Percentiles rank a stretch among this genome's conserved stretches.
Evolutionary conservation across 106 monocot species (phyloP).

Genomic region (Chionographis japonica): DNA sequence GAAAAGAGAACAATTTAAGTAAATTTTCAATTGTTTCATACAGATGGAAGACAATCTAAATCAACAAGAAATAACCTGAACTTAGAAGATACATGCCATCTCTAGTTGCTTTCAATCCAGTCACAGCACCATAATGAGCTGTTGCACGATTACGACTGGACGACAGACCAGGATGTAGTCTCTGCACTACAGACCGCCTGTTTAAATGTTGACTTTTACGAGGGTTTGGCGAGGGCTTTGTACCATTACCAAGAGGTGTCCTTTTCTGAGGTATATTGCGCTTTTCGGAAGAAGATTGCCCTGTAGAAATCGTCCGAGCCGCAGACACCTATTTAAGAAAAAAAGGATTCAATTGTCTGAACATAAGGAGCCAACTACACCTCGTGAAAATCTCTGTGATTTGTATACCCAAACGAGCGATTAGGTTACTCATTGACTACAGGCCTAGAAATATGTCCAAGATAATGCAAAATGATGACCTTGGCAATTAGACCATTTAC

Average conservation of each 20-base stretch:
- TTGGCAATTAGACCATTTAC: no score
- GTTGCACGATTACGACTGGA: constrained; percentile 72
- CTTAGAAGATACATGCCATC: constrained; percentile 98
- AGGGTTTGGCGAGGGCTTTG: constrained; percentile 20
- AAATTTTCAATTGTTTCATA: background rate
- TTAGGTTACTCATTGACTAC: no score
- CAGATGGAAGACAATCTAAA: background rate
- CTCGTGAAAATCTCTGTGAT: no score
- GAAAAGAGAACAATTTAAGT: no score
- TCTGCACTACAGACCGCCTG: constrained; percentile 28
- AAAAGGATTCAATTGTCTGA: background rate
- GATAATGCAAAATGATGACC: no score
- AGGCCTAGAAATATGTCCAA: background rate
- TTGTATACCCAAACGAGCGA: no score
- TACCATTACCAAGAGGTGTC: constrained; percentile 21
- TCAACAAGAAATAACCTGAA: constrained; percentile 41
- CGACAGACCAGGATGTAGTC: constrained; percentile 80
- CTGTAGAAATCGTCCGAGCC: constrained; percentile 10
- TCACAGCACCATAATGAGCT: constrained; percentile 95
- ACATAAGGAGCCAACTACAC: background rate
- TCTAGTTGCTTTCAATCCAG: constrained; percentile 75
- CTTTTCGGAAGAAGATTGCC: constrained; percentile 23
- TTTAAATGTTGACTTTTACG: constrained; percentile 24
- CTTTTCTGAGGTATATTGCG: constrained; percentile 17
- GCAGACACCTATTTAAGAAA: constrained; percentile 22